A percentile compares a stretch with the other conserved stretches of the same genome.
These are phyloP conservation scores for Penicillium sp. DNA, from an alignment of 2,329 filamentous ascomycete genomes.

Conservation along the genomic window DNA sequence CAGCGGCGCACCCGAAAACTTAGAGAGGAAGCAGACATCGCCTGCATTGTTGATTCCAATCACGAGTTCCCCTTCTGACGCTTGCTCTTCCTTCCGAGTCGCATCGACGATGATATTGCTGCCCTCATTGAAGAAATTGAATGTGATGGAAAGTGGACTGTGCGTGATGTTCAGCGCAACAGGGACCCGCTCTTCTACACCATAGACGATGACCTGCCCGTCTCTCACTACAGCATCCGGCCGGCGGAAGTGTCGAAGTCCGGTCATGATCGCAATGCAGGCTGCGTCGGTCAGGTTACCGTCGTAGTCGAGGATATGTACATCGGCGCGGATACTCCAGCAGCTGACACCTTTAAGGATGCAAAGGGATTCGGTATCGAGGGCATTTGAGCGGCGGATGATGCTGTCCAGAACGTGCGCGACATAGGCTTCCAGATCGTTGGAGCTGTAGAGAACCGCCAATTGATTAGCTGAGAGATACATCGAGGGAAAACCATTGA, in stretches of 20 bases:
- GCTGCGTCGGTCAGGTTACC: constrained; percentile 82
- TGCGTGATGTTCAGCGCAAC: constrained; percentile 87
- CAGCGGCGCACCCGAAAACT: constrained; percentile 76
- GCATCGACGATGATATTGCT: constrained; percentile 43
- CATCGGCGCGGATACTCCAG: constrained; percentile 84
- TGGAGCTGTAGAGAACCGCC: constrained; percentile 51
- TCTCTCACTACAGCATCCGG: constrained; percentile 84
- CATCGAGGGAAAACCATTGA: background rate
- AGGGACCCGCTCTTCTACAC: constrained; percentile 77
- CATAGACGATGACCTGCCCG: constrained; percentile 78
- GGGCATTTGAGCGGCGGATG: constrained; percentile 80
- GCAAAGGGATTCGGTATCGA: constrained; percentile 94
- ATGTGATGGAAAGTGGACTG: constrained; percentile 84
- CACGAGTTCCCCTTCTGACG: constrained; percentile 62
- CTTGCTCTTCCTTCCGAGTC: constrained; percentile 48
- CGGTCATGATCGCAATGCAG: constrained; percentile 81
- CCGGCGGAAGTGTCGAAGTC: constrained; percentile 82
- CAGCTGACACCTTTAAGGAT: constrained; percentile 85
- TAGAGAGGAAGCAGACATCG: constrained; percentile 85
- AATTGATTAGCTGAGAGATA: constrained; percentile 4
- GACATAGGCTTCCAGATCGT: constrained; percentile 77
- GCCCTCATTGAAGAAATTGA: constrained; percentile 65
- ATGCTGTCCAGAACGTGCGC: constrained; percentile 90
- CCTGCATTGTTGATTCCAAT: constrained; percentile 85
- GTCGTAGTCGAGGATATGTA: constrained; percentile 87